Percentiles rank a stretch among this genome's conserved stretches.
phyloP scores from a whole-genome alignment of 2,329 filamentous ascomycete genomes.

The Amauroascus niger region DNA sequence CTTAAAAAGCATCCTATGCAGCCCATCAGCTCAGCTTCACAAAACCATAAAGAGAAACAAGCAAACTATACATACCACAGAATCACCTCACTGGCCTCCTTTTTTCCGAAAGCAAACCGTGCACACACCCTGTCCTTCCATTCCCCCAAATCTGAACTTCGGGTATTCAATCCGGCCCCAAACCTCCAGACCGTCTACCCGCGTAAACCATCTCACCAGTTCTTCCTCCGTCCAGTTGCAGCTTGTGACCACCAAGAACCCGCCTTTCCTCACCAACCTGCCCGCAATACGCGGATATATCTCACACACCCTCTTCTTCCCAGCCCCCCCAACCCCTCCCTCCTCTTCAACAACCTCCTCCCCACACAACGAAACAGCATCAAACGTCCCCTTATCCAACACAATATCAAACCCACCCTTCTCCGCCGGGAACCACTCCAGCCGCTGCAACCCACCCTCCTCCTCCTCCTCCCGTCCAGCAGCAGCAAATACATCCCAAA shows the following conservation, averaged over 20 bases:
- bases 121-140: slow-evolving; percentile 78
- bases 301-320: slow-evolving; percentile 57
- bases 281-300: slow-evolving; percentile 62
- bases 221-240: slow-evolving; percentile 98
- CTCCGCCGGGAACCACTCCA: slow-evolving; percentile 34
- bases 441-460: not conserved
- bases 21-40: too few relatives aligned
- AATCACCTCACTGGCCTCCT: not conserved
- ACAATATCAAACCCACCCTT: slow-evolving; percentile 69
- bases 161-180: slow-evolving; percentile 67
- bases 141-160: slow-evolving; percentile 80
- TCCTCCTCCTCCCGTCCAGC: not conserved
- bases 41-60: too few relatives aligned
- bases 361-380: slow-evolving; percentile 68
- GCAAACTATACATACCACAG: not conserved
- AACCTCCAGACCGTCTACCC: slow-evolving; percentile 45
- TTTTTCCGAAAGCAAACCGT: slow-evolving; percentile 66
- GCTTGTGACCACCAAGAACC: slow-evolving; percentile 76
- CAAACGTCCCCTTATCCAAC: slow-evolving; percentile 97
- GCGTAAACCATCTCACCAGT: slow-evolving; percentile 66
- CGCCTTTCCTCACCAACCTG: slow-evolving; percentile 57
- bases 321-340: slow-evolving; percentile 36
- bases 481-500: slow-evolving; percentile 55
- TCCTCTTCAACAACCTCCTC: slow-evolving; percentile 35
- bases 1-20: too few relatives aligned